Evolutionary conservation across 2,329 filamentous ascomycete genomes (phyloP).

Genomic region (Exophiala dermatitidis): DNA sequence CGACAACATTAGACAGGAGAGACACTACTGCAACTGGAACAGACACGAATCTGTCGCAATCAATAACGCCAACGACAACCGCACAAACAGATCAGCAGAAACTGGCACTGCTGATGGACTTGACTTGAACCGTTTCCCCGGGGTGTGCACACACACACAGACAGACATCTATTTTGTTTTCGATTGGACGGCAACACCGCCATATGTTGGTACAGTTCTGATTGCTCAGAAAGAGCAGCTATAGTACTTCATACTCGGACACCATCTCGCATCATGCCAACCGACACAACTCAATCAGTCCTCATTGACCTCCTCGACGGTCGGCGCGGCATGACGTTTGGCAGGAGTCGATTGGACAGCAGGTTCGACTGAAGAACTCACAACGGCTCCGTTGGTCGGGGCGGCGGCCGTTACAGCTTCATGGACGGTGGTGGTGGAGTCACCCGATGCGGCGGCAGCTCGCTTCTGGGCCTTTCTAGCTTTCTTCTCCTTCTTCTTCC

Average conservation of each 20-base stretch:
- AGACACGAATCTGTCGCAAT: slow-evolving; percentile 10
- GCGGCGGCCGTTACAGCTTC: slow-evolving; percentile 13
- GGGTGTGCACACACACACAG: neutral
- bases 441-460: slow-evolving; percentile 2
- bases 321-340: slow-evolving; percentile 25
- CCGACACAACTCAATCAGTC: slow-evolving; percentile 13
- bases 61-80: slow-evolving; percentile 7
- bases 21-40: neutral
- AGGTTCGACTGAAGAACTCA: slow-evolving; percentile 31
- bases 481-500: slow-evolving; percentile 39
- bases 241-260: no score
- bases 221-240: no score
- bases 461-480: slow-evolving; percentile 27
- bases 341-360: slow-evolving; percentile 28
- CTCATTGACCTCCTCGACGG: slow-evolving; percentile 27
- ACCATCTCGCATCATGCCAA: no score
- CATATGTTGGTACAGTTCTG: neutral
- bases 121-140: slow-evolving; percentile 28
- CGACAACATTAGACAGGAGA: slow-evolving; percentile 10
- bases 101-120: slow-evolving; percentile 35
- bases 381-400: slow-evolving; percentile 16
- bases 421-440: slow-evolving; percentile 24
- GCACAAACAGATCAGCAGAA: slow-evolving; percentile 27
- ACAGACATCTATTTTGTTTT: no score
- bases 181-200: neutral